A percentile compares a stretch with the other conserved stretches of the same genome.
Conservation (phyloP, 202 grass and related monocot genomes). For the Panicum hallii region DNA sequence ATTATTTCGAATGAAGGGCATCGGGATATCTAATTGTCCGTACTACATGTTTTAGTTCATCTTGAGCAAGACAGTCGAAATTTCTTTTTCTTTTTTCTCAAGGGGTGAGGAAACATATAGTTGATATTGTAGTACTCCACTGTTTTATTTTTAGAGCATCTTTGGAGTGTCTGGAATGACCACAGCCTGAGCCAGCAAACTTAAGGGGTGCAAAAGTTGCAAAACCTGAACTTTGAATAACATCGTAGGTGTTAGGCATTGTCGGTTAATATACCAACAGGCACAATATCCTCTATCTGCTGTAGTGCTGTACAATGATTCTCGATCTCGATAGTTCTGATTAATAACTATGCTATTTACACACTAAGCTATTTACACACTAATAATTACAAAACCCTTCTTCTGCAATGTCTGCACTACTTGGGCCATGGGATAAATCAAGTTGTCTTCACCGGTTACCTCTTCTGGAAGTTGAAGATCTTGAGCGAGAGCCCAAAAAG, state of each 20-base stretch:
- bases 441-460: constrained; percentile 42
- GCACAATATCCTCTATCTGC: constrained; percentile 5
- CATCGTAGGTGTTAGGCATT: background rate
- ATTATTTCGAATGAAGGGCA: background rate
- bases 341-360: constrained; percentile 26
- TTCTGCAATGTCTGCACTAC: background rate
- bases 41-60: background rate
- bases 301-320: constrained; percentile 34
- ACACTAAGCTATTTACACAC: constrained; percentile 33
- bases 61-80: background rate
- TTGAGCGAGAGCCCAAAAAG: constrained; percentile 63
- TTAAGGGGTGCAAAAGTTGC: background rate
- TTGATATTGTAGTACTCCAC: background rate
- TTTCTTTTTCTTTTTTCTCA: background rate
- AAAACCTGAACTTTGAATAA: background rate
- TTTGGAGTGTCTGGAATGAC: background rate
- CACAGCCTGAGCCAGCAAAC: background rate
- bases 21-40: background rate
- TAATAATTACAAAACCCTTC: background rate
- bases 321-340: background rate
- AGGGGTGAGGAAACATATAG: background rate
- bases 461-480: constrained; percentile 76
- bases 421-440: background rate
- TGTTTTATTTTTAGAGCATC: background rate
- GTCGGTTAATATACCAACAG: background rate